Evolutionary conservation across 257 asterid genomes (phyloP), one percentile per base, ranked within the genome.

Genomic region (Fraxinus quadrangulata): DNA sequence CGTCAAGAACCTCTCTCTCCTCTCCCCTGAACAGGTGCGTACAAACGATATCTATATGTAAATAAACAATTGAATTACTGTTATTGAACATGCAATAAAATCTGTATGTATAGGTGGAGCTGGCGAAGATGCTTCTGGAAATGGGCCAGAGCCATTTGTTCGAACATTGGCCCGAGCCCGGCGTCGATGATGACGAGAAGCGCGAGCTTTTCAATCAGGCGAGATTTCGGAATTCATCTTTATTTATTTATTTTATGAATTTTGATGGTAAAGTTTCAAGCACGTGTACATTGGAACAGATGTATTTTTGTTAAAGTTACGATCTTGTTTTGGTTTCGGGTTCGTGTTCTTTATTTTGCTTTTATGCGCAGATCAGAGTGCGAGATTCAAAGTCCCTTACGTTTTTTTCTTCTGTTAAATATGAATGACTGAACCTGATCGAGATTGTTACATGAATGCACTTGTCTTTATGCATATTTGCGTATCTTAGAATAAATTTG

Each of bases 161-260:
- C 82, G 85, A 93, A 88, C 93, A 88, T 76, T 95, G 99, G 99
- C 86, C 96, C 0, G 91, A 87, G 67, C 94, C 96, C 4, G 99
- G 98, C 30, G 89, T 87, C 67, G 90, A 95, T 33, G 99, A 91
- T 80, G 90, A 90, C 14, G 82, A 84, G 80, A 95, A 95, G 86
- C 84, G 81, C 21, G 88, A 92, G 16, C 88, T 93, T 78, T 90
- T 95, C 68, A 90, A 93, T 76, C 99, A 95, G 94, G 99, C 87
- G 67, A 75, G 80, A 59, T 14, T 37, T 28, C 31, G 3, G 12
- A 26, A 8, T 33, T 45, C 34, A 40, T 23, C 61, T 0, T 80
- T 83, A 14, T 7, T 77, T 33, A 51, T 6, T 56, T 2, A 16
- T 17, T 23, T 26, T 56, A 5, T n/a, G 66, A 23, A 23, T 63